Evolutionary conservation across 106 monocot genomes (phyloP), one percentile per base, ranked within the genome.

Genomic region (Phalaenopsis equestris): DNA sequence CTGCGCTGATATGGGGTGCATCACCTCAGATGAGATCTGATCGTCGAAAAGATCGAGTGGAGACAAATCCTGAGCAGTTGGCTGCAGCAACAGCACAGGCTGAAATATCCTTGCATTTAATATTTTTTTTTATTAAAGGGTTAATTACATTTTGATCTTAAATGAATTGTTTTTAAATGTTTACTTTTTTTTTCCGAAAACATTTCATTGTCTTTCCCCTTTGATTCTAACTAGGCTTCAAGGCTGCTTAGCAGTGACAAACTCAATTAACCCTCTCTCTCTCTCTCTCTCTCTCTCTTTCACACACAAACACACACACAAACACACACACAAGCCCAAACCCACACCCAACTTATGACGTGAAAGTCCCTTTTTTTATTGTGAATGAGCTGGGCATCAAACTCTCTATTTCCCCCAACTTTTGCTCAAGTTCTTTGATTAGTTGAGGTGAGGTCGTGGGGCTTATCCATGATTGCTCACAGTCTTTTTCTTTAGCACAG

Each of bases 81-180:
- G 92, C 97, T 74, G 92, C 94, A 39, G 97, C 97, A 76, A 83
- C 97, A 49, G 97, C 94, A 30, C 87, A 97, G 65, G 97, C 97
- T 79, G 97, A 97, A 77, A 96, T 96, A 91, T 96, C 96, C 93
- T 67, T 90, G 23, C 55, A 36, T 52, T 77, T 79, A 37, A 68
- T 68, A 30, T 68, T 70, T 39, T 70, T 70, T 39, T 39, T 70
- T 39, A 39, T 39, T 39, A 70, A 70, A 38, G 39, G 39, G 37
- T 39, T 70, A 70, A 37, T 70, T 15, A 23, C 39, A 36, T 70
- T 70, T 70, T 37, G 2, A 61, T 39, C 39, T 70, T 14, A 8
- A 37, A 36, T 36, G 64, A 65, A 65, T 23, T 4, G 39, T 19
- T 45, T 30, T 30, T 30, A 30, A 30, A 30, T 30, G 6, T 4